phyloP scores from a whole-genome alignment of 352 stramenopile species.

The Discostella stelligera region DNA sequence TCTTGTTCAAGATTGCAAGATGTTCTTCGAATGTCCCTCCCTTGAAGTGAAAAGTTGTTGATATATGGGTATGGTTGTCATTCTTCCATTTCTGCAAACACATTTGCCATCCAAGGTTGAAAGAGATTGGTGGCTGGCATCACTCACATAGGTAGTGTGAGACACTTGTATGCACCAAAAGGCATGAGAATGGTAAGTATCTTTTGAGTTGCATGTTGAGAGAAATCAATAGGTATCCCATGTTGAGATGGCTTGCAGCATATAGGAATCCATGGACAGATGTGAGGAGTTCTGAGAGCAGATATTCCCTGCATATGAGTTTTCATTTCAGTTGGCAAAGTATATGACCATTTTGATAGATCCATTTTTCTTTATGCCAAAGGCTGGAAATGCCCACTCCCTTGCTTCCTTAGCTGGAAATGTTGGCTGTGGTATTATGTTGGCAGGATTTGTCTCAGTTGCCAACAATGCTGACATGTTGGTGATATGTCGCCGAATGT shows the following conservation, averaged over 20 bases:
- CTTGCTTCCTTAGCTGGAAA: too few relatives aligned
- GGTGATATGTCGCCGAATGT: too few relatives aligned
- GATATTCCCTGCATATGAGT: neutral
- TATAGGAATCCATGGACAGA: neutral
- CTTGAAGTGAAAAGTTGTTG: slow-evolving; percentile 11
- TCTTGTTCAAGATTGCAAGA: slow-evolving; percentile 11
- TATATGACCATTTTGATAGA: slow-evolving; percentile 7
- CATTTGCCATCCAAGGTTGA: neutral
- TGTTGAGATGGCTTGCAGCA: slow-evolving; percentile 1
- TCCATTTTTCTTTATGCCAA: slow-evolving; percentile 15
- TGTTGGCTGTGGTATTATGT: too few relatives aligned
- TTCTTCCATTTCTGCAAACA: slow-evolving; percentile 3
- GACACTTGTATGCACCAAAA: slow-evolving; percentile 19
- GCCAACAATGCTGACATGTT: too few relatives aligned
- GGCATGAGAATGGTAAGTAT: neutral
- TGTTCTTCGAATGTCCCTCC: slow-evolving; percentile 7
- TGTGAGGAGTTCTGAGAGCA: neutral
- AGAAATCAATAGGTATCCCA: neutral
- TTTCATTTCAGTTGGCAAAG: slow-evolving; percentile 4
- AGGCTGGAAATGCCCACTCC: slow-evolving; percentile 22
- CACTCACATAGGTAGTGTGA: slow-evolving; percentile 21
- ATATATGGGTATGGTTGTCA: slow-evolving; percentile 5
- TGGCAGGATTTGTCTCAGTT: too few relatives aligned
- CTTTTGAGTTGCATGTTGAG: neutral
- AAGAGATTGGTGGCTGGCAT: slow-evolving; percentile 1